These are phyloP conservation scores for Ceratobasidium sp. DNA, from an alignment of 1,284 basidiomycete species.

Conservation along the genomic window DNA sequence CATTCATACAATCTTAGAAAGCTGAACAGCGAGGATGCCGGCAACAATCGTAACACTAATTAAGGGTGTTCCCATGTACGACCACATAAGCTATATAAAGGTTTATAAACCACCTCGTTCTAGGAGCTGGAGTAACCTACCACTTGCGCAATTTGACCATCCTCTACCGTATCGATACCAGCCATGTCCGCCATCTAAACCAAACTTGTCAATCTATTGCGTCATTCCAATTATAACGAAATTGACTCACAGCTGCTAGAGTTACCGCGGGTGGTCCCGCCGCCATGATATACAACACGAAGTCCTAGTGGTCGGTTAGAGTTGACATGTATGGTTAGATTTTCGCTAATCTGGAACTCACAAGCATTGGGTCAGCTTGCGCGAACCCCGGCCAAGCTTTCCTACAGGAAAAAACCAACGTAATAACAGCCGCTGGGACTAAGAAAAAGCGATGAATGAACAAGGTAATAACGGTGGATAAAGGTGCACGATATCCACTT, in stretches of 20 bases:
- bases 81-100: constrained; percentile 17
- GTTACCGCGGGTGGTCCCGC: constrained; percentile 40
- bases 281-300: constrained; percentile 35
- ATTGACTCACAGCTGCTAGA: constrained; percentile 20
- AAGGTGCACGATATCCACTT: no score
- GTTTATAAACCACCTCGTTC: not conserved
- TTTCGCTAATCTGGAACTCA: not conserved
- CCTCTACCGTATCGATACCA: constrained; percentile 12
- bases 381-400: constrained; percentile 31
- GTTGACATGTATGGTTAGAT: no score
- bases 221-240: not conserved
- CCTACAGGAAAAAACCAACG: constrained; percentile 13
- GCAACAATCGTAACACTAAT: constrained; percentile 23
- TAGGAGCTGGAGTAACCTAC: not conserved
- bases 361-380: constrained; percentile 42
- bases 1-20: no score
- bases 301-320: constrained; percentile 18
- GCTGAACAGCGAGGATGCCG: constrained; percentile 27
- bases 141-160: constrained; percentile 35
- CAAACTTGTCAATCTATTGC: no score
- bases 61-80: constrained; percentile 35
- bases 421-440: constrained; percentile 39
- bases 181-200: constrained; percentile 44
- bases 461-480: constrained; percentile 6
- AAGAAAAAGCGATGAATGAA: constrained; percentile 40